phyloP scores from a whole-genome alignment of 83 land plant species.

The Picea abies region DNA sequence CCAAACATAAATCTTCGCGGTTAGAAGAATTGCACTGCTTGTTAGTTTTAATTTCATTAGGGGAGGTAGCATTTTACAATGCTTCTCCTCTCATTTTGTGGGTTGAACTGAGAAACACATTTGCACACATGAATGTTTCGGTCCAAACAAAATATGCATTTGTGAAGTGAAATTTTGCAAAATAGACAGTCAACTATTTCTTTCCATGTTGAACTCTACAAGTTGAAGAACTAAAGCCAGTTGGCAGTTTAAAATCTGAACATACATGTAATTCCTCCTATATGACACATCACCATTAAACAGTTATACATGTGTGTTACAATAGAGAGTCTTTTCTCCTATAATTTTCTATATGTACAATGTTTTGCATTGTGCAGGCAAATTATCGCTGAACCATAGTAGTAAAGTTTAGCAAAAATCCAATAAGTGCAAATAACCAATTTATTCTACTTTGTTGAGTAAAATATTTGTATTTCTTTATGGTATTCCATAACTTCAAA shows the following conservation, averaged over 20 bases:
- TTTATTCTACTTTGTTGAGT: no score
- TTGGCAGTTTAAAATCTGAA: constrained; percentile 4
- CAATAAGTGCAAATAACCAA: not conserved
- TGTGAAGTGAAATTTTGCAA: not conserved
- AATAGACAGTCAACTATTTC: not conserved
- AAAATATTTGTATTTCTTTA: no score
- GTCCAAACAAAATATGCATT: not conserved
- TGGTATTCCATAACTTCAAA: no score
- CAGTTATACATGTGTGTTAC: not conserved
- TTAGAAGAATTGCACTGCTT: constrained; percentile 3
- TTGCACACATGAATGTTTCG: not conserved
- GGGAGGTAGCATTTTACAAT: not conserved
- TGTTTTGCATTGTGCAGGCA: not conserved
- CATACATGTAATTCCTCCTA: not conserved
- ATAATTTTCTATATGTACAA: not conserved
- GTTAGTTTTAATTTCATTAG: constrained; percentile 18
- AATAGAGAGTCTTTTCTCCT: not conserved
- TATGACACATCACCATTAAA: not conserved
- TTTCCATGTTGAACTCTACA: not conserved
- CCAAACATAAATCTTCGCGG: not conserved
- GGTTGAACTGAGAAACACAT: not conserved
- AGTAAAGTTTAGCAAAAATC: not conserved
- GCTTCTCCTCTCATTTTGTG: no score
- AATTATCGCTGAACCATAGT: not conserved
- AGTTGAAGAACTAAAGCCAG: not conserved